phyloP scores from a whole-genome alignment of 106 monocot species.

The Apostasia ramifera region DNA sequence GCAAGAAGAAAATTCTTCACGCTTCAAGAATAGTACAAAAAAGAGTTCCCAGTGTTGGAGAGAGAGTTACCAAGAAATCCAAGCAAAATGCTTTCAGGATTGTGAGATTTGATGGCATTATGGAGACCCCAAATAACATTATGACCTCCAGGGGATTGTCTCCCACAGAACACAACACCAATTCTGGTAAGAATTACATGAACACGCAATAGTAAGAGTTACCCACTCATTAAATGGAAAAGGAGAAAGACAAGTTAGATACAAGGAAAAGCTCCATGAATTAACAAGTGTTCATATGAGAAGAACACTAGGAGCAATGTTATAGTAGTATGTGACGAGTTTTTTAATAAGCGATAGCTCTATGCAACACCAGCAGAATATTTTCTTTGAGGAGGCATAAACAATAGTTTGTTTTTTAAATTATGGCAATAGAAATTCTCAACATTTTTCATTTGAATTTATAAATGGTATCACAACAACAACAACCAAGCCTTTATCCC shows the following conservation, averaged over 20 bases:
- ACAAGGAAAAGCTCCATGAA: neutral
- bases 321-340: neutral
- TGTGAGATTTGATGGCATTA: slow-evolving; percentile 40
- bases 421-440: too few species aligned
- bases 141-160: slow-evolving; percentile 68
- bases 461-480: too few species aligned
- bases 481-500: too few species aligned
- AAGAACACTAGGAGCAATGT: neutral
- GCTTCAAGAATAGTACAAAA: too few species aligned
- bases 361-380: neutral
- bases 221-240: too few species aligned
- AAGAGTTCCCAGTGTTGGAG: neutral
- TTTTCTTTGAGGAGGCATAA: too few species aligned
- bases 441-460: too few species aligned
- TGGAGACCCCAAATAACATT: slow-evolving; percentile 63
- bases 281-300: neutral
- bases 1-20: too few species aligned
- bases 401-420: too few species aligned
- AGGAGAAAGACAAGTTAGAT: neutral
- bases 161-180: slow-evolving; percentile 49
- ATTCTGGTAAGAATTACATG: slow-evolving; percentile 27
- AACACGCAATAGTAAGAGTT: too few species aligned
- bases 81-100: slow-evolving; percentile 33
- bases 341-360: neutral
- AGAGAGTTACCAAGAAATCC: slow-evolving; percentile 47